A percentile compares a stretch with the other conserved stretches of the same genome.
phyloP scores from a whole-genome alignment of 805 yeast genomes.

The Wickerhamiella musiphila region DNA sequence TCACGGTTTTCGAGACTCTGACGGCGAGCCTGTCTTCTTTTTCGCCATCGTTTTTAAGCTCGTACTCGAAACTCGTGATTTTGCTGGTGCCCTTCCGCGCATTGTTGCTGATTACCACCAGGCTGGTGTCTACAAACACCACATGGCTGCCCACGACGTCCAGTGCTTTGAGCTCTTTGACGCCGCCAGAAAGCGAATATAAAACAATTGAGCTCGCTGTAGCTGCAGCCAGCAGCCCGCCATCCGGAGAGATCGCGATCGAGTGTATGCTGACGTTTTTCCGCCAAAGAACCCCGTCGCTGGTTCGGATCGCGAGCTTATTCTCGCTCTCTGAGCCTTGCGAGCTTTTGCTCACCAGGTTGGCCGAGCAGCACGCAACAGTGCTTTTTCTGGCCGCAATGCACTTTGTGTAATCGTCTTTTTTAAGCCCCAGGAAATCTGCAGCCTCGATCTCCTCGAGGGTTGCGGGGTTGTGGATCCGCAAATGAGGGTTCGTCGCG shows the following conservation, averaged over 20 bases:
- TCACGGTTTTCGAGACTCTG: too few relatives aligned
- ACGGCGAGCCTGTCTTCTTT: too few relatives aligned
- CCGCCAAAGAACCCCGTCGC: not conserved
- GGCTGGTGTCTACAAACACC: constrained; percentile 4
- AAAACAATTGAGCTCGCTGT: not conserved
- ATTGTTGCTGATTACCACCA: not conserved
- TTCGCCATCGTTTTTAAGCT: too few relatives aligned
- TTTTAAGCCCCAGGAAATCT: constrained; percentile 4
- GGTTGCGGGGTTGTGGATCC: constrained; percentile 18
- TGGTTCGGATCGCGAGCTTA: not conserved
- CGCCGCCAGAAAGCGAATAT: constrained; percentile 1
- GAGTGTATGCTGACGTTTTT: too few relatives aligned
- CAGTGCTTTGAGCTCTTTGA: constrained; percentile 5
- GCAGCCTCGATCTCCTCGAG: constrained; percentile 2
- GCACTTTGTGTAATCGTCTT: constrained; percentile 9
- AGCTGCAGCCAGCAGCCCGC: constrained; percentile 4
- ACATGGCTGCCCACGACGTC: too few relatives aligned
- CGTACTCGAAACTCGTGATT: too few relatives aligned
- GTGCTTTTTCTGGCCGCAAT: constrained; percentile 6
- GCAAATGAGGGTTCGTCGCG: constrained; percentile 51
- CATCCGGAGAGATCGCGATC: constrained; percentile 1
- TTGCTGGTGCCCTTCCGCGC: not conserved
- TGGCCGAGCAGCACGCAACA: constrained; percentile 6
- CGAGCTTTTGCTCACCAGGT: not conserved
- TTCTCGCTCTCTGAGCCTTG: not conserved